Base-by-base conservation (phyloP, 73 alveolate species). In the Paramecium caudatum region DNA sequence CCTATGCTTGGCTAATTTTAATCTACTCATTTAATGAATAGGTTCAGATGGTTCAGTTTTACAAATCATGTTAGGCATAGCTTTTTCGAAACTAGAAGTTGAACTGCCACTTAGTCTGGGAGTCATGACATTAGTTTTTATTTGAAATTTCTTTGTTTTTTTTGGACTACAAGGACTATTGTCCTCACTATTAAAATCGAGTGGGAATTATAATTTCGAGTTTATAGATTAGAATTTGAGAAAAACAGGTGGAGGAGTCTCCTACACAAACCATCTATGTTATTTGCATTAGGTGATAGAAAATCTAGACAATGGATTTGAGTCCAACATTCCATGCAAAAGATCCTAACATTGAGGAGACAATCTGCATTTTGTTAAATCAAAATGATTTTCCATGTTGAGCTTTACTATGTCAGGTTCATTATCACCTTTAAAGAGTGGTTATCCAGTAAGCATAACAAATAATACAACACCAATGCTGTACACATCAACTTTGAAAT, bases 351-450 rank as follows among this genome's bases (percentile, higher is more conserved):
- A 55, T 10, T 37, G 41, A 27, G 12, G 23, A 6, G 80, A 55
- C 30, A 55, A 55, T 21, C n/a, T 10, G 3, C 46, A 27, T 8
- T 55, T 55, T 4, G 80, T 27, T 27, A 55, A 55, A 15, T 55
- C 80, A 16, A 55, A 55, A 55, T 55, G 10, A 55, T 55, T 55
- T 10, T 55, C 80, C 12, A 43, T 55, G 12, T 55, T 55, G 23
- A 55, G 30, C 30, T 55, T 16, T 1, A 83, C 63, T 8, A 23
- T 82, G 33, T 96, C 98, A 16, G 93, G 90, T 91, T 96, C 99
- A 70, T 94, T 82, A 49, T 95, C 97, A 7, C 99, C 99, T 37
- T 95, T 61, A 27, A 82, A 82, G 3, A 63, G 63, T 32, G 37
- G 82, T 21, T 82, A 47, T 2, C 92, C 92, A 15, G 78, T 39